Conservation (phyloP, 139 green algal genomes). For the Chlamydomonas incerta region DNA sequence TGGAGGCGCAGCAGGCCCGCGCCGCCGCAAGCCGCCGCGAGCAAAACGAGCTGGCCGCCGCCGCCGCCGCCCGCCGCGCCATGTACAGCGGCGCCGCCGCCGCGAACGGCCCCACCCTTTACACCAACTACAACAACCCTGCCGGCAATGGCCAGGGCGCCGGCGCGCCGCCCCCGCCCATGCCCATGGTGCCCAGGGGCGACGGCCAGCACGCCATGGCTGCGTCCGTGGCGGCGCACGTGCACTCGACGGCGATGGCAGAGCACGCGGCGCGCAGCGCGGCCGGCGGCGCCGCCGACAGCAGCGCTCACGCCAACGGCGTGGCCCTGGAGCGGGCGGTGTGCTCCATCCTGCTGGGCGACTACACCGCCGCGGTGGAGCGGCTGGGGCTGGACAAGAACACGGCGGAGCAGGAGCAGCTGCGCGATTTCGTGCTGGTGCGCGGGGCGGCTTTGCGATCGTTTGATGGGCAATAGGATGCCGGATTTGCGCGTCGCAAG, state of each 20-base stretch:
- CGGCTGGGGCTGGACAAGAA: constrained; percentile 31
- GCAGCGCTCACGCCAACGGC: background rate
- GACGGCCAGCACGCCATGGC: no score
- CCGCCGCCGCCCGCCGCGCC: background rate
- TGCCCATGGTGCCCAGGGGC: no score
- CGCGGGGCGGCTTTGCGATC: no score
- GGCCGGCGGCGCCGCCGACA: background rate
- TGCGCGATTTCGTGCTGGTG: background rate
- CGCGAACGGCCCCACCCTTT: background rate
- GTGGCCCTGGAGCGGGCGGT: constrained; percentile 42
- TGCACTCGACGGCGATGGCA: no score
- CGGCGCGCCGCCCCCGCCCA: no score
- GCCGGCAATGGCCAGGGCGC: background rate
- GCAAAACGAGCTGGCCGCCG: constrained; percentile 13
- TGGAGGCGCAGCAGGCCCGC: background rate
- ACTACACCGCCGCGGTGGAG: constrained; percentile 16
- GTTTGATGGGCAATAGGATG: no score
- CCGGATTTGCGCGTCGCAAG: no score
- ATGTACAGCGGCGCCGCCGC: background rate
- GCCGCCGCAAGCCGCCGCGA: background rate
- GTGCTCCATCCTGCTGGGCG: constrained; percentile 48
- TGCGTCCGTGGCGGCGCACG: no score
- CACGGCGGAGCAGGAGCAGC: background rate
- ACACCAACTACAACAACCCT: background rate
- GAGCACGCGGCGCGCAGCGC: background rate